phyloP scores from a whole-genome alignment of 1,284 basidiomycete species.

The Trichosporon ovoides region DNA sequence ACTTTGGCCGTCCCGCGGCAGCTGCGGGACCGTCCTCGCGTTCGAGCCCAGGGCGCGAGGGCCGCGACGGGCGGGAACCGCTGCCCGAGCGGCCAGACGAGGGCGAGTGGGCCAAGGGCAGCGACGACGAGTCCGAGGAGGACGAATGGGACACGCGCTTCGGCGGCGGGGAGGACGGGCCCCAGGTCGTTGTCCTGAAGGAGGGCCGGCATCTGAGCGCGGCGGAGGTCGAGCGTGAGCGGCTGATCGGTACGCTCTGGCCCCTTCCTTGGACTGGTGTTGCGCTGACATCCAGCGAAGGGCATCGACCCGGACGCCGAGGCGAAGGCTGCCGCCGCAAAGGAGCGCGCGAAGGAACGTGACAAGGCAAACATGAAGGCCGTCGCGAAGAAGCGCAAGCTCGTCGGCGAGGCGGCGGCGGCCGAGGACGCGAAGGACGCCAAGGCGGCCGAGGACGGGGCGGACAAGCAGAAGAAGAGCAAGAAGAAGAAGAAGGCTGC shows the following conservation, averaged over 20 bases:
- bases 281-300: constrained; percentile 5
- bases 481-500: constrained; percentile 44
- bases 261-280: constrained; percentile 23
- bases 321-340: neutral
- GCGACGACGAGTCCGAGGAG: constrained; percentile 55
- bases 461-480: constrained; percentile 20
- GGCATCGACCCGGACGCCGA: constrained; percentile 6
- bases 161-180: constrained; percentile 74
- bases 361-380: constrained; percentile 13
- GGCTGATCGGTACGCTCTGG: constrained; percentile 61
- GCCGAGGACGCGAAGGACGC: constrained; percentile 4
- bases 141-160: constrained; percentile 67
- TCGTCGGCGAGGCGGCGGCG: constrained; percentile 26
- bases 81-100: constrained; percentile 38
- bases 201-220: constrained; percentile 74
- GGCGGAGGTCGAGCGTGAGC: constrained; percentile 68
- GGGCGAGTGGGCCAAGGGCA: constrained; percentile 34
- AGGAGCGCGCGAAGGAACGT: constrained; percentile 2
- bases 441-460: constrained; percentile 20
- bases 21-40: too few species aligned
- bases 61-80: constrained; percentile 11
- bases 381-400: constrained; percentile 34
- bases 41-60: neutral
- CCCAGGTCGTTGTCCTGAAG: constrained; percentile 76
- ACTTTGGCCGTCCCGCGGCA: constrained; percentile 33